phyloP scores from a whole-genome alignment of 306 rosid species.

The Pyrus pyrifolia region DNA sequence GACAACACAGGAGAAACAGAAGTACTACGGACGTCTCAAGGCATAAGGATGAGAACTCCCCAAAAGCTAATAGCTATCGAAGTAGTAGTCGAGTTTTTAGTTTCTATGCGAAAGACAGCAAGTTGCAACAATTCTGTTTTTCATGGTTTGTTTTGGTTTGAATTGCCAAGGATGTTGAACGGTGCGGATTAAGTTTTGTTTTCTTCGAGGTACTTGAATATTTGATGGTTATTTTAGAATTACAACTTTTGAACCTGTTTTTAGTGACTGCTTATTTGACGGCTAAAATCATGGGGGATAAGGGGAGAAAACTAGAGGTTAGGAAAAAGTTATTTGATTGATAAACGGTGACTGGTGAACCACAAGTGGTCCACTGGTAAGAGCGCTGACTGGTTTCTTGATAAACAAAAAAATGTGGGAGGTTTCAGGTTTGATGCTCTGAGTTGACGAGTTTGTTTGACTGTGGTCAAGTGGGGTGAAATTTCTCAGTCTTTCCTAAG shows the following conservation, averaged over 20 bases:
- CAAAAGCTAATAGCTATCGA: neutral
- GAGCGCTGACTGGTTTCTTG: too few relatives aligned
- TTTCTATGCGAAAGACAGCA: neutral
- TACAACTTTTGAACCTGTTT: neutral
- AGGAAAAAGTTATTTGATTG: too few relatives aligned
- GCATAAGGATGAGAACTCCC: conserved; percentile 25
- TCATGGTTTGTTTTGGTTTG: neutral
- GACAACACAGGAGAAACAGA: conserved; percentile 75
- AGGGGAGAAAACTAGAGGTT: neutral
- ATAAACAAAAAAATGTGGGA: too few relatives aligned
- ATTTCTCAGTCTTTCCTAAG: accelerated
- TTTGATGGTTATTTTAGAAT: neutral
- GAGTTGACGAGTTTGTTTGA: too few relatives aligned
- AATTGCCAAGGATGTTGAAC: neutral
- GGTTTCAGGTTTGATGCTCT: too few relatives aligned
- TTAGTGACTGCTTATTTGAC: neutral
- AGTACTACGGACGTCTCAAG: conserved; percentile 76
- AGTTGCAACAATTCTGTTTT: neutral
- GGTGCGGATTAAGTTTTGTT: neutral
- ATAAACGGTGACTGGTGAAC: too few relatives aligned
- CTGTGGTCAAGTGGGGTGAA: too few relatives aligned
- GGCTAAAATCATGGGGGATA: neutral
- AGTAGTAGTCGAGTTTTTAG: neutral
- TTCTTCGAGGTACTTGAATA: neutral
- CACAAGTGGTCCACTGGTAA: too few relatives aligned